Percentiles rank a stretch among this genome's conserved stretches.
These are phyloP conservation scores for Pseudohyphozyma bogoriensis DNA, from an alignment of 768 basidiomycete species.

Conservation along the genomic window DNA sequence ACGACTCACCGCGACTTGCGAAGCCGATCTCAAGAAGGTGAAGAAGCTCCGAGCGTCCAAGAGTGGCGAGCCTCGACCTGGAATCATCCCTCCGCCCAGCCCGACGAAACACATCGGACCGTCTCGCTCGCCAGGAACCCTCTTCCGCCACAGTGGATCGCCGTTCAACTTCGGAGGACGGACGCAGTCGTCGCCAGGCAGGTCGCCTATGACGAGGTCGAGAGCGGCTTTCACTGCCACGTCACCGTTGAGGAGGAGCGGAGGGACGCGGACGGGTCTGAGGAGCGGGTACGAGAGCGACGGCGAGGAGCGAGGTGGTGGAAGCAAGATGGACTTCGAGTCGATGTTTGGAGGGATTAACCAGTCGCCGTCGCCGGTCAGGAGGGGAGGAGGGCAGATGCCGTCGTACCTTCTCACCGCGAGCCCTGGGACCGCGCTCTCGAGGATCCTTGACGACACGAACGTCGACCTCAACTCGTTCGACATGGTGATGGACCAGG, in stretches of 20 bases:
- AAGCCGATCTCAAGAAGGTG: slow-evolving; percentile 21
- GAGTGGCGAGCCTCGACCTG: not conserved
- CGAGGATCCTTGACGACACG: slow-evolving; percentile 28
- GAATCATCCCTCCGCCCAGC: slow-evolving; percentile 20
- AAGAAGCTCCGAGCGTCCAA: not conserved
- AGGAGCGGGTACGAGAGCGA: slow-evolving; percentile 8
- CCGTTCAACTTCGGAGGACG: slow-evolving; percentile 3
- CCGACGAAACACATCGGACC: slow-evolving; percentile 27
- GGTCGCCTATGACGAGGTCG: slow-evolving; percentile 17
- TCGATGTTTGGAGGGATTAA: slow-evolving; percentile 4
- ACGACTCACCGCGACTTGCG: slow-evolving; percentile 26
- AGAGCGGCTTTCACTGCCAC: not conserved
- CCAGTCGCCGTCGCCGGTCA: slow-evolving; percentile 20
- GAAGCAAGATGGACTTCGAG: slow-evolving; percentile 2
- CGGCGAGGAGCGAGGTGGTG: not conserved
- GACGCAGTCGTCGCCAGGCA: not conserved
- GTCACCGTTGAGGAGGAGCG: not conserved
- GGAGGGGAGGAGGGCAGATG: not conserved
- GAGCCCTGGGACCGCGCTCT: slow-evolving; percentile 28
- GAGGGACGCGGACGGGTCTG: not conserved
- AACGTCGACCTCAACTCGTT: slow-evolving; percentile 9
- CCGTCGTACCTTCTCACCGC: slow-evolving; percentile 28
- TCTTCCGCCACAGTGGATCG: slow-evolving; percentile 11
- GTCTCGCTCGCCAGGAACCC: slow-evolving; percentile 7
- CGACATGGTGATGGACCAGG: not conserved